Percentiles rank a stretch among this genome's conserved stretches.
Evolutionary conservation across 305 asterid genomes (phyloP).

Genomic region (Nicotiana rustica): DNA sequence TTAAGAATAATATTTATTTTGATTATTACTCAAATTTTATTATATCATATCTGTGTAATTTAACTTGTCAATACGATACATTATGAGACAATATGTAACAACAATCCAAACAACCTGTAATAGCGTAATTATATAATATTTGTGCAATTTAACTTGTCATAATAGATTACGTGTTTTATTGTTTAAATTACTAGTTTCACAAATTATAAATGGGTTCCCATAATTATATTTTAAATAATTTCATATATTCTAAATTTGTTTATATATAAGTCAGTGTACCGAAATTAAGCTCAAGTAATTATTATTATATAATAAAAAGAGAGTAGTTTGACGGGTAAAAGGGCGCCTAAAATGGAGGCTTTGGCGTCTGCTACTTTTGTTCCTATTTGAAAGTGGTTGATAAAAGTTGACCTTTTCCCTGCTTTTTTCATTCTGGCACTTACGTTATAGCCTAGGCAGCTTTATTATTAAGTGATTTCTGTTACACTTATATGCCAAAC

Average conservation of each 20-base stretch:
- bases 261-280: not conserved
- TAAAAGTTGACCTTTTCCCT: slow-evolving; percentile 21
- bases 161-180: too few relatives aligned
- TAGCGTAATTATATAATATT: too few relatives aligned
- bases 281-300: not conserved
- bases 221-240: too few relatives aligned
- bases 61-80: too few relatives aligned
- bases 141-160: not conserved
- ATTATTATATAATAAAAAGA: not conserved
- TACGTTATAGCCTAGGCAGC: slow-evolving; percentile 34
- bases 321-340: slow-evolving; percentile 42
- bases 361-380: slow-evolving; percentile 37
- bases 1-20: too few relatives aligned
- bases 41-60: too few relatives aligned
- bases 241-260: too few relatives aligned
- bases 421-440: not conserved
- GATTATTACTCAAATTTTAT: too few relatives aligned
- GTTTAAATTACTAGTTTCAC: not conserved
- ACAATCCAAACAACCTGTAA: too few relatives aligned
- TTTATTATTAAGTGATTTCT: slow-evolving; percentile 15
- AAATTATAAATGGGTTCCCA: too few relatives aligned
- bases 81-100: too few relatives aligned
- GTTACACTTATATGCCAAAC: slow-evolving; percentile 27
- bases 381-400: slow-evolving; percentile 34
- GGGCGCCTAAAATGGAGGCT: slow-evolving; percentile 40